Evolutionary conservation across 768 basidiomycete genomes (phyloP).

Genomic region (Leccinum obscurum): DNA sequence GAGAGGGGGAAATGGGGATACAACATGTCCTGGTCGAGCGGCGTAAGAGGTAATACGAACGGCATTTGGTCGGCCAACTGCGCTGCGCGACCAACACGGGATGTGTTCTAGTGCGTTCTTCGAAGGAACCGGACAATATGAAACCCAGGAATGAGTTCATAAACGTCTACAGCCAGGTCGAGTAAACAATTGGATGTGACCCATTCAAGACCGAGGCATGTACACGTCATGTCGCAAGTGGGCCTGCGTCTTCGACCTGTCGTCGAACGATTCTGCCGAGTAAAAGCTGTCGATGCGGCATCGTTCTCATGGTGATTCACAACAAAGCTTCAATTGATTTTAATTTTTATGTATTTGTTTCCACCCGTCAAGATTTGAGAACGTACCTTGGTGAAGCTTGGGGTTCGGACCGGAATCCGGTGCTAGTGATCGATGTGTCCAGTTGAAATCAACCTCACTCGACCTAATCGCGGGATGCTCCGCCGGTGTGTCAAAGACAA

Average conservation of each 20-base stretch:
- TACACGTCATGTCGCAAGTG: not conserved
- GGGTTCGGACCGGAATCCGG: not conserved
- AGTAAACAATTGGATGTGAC: not conserved
- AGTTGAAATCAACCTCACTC: not conserved
- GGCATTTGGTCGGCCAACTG: constrained; percentile 9
- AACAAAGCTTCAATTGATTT: not conserved
- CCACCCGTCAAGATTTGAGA: not conserved
- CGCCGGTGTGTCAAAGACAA: not conserved
- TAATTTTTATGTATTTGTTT: not conserved
- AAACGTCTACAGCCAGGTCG: not conserved
- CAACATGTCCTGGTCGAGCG: constrained; percentile 1
- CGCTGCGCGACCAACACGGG: not conserved
- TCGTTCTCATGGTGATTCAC: constrained; percentile 11
- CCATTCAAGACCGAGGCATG: constrained; percentile 2
- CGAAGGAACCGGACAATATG: not conserved
- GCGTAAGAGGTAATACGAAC: constrained; percentile 8
- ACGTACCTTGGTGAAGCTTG: not conserved
- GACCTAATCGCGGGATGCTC: not conserved
- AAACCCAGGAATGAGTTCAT: constrained; percentile 9
- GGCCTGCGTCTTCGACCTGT: not conserved
- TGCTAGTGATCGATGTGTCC: not conserved
- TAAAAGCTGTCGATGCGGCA: not conserved
- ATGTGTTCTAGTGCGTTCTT: not conserved
- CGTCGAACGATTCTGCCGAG: constrained; percentile 5
- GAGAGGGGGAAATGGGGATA: not conserved